Conservation (phyloP, 1,139 yeast genomes). For the Magnusiomyces suaveolens region DNA sequence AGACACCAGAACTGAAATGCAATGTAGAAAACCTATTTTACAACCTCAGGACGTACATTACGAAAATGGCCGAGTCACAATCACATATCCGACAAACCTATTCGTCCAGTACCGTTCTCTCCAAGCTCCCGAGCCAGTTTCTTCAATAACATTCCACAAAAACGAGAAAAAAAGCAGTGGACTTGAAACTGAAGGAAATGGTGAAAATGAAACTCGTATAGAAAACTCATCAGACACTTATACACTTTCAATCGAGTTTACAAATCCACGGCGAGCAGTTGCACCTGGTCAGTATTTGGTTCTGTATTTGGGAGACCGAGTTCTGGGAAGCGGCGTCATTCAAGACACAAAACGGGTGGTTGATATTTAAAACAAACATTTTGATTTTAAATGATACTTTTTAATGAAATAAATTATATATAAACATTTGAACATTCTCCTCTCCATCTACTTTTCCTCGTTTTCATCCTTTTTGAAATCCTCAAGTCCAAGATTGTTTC, state of each 20-base stretch:
- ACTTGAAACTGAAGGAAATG: too few relatives aligned
- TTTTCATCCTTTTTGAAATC: constrained; percentile 22
- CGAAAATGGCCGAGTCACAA: neutral
- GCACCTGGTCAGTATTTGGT: constrained; percentile 88
- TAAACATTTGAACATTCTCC: neutral
- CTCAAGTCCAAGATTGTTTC: constrained; percentile 39
- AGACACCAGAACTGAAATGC: neutral
- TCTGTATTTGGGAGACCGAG: constrained; percentile 53
- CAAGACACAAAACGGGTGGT: constrained; percentile 1
- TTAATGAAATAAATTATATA: neutral
- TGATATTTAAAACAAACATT: neutral
- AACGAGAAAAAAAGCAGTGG: neutral
- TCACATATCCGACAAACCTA: constrained; percentile 21
- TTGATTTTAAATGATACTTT: too few relatives aligned
- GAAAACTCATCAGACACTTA: neutral
- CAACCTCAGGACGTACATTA: neutral
- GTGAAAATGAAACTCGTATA: too few relatives aligned
- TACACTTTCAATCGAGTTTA: constrained; percentile 25
- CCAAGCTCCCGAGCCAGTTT: constrained; percentile 42
- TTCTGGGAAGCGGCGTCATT: constrained; percentile 71
- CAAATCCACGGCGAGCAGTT: constrained; percentile 55
- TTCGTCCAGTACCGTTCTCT: constrained; percentile 62
- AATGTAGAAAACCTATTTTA: too few relatives aligned
- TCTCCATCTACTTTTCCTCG: neutral
- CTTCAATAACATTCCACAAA: neutral